Base-by-base conservation (phyloP, 2,329 filamentous ascomycete genomes). In the Calcarisporium arbuscula region DNA sequence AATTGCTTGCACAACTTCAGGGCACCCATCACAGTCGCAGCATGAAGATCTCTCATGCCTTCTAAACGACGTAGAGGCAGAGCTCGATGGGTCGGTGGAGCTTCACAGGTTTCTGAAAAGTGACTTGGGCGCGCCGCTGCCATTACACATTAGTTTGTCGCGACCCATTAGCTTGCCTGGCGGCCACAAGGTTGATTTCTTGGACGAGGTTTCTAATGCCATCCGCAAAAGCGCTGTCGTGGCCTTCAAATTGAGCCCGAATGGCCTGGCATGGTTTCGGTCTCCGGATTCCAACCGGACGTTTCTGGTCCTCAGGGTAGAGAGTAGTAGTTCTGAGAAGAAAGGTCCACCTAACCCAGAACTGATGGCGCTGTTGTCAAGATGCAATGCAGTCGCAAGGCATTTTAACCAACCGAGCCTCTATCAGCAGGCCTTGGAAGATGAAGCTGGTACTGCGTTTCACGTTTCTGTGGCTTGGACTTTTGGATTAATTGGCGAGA, bases 401-500 rank as follows among this genome's bases (percentile, higher is more conserved):
- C 52, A 52, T 2, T 82, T 80, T 54, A 67, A 67, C 0, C 85
- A 94, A 52, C 80, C 84, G 2, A 58, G 72, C 17, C 69, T 96
- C 2, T 96, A 96, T 56, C 56, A 62, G 36, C 47, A 47, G 34
- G 43, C 32, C 19, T 36, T 39, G 6, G 39, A 34, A 5, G 54
- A 53, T 8, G 23, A 41, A 6, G 53, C 44, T 22, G 53, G 46
- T 21, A 42, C 30, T 45, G 76, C 73, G 16, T 95, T 95, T 52
- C 92, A 98, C 58, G 65, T 96, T 40, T 95, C 88, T 29, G 77
- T 98, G 36, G 92, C 82, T 0, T 96, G 90, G 92, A 82, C 75
- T 2, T 68, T 90, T 42, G 58, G 66, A 8, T 54, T 64, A 27
- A 79, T 77, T 1, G 64, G 57, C 6, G 39, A 61, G 4, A 65